Evolutionary conservation across 306 rosid genomes (phyloP).

Genomic region (Cicer cuneatum): DNA sequence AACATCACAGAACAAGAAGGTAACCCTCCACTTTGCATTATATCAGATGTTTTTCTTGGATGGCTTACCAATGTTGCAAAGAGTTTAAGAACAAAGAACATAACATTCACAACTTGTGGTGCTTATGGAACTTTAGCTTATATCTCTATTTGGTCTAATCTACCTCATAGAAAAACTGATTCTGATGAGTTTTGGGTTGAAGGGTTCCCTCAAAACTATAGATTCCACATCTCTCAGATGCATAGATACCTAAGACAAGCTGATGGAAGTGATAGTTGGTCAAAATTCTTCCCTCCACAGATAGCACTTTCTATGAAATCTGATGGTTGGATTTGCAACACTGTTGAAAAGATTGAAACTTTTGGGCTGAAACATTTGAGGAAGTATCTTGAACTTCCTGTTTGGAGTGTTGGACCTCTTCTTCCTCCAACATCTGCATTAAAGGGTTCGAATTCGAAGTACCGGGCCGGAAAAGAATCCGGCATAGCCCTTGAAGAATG

Average conservation of each 20-base stretch:
- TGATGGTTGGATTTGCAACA: constrained; percentile 72
- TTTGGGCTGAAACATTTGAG: constrained; percentile 63
- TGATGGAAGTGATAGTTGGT: constrained; percentile 69
- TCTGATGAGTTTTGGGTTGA: constrained; percentile 58
- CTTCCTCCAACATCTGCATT: constrained; percentile 36
- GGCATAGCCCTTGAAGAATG: constrained; percentile 59
- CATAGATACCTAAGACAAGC: constrained; percentile 54
- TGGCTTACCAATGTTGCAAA: constrained; percentile 63
- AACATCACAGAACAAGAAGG: constrained; percentile 53
- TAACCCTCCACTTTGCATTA: constrained; percentile 46
- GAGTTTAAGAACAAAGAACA: constrained; percentile 47
- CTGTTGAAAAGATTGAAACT: constrained; percentile 69
- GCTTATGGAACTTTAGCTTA: constrained; percentile 77
- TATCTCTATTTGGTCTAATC: constrained; percentile 64
- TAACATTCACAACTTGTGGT: constrained; percentile 67
- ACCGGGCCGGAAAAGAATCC: constrained; percentile 54
- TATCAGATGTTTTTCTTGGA: constrained; percentile 65
- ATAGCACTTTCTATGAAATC: constrained; percentile 47
- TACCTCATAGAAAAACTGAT: constrained; percentile 58
- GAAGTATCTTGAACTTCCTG: constrained; percentile 50
- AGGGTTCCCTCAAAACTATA: constrained; percentile 65
- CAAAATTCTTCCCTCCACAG: constrained; percentile 52
- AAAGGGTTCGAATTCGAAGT: constrained; percentile 42
- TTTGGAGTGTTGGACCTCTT: constrained; percentile 68
- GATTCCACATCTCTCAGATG: constrained; percentile 57